These are phyloP conservation scores for Aquilaria sinensis DNA, from an alignment of 345 rosid species.

Conservation along the genomic window DNA sequence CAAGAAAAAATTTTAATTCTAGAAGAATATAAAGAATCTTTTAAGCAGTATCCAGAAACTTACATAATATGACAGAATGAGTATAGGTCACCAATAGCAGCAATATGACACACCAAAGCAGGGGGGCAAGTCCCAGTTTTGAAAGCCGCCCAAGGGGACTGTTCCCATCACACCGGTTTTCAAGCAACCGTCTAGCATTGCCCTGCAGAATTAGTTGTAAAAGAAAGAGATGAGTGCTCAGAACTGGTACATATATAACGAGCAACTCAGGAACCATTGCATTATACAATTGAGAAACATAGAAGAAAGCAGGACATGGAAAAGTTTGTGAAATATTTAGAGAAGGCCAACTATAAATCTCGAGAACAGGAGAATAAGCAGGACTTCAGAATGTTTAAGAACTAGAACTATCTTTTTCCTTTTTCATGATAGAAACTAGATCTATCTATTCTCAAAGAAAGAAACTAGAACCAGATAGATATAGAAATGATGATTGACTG, in stretches of 20 bases:
- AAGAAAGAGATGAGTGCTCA: background rate
- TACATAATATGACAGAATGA: slow-evolving; percentile 76
- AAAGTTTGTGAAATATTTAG: too few species aligned
- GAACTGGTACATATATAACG: background rate
- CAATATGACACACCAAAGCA: slow-evolving; percentile 63
- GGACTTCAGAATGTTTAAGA: too few species aligned
- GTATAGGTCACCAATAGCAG: slow-evolving; percentile 58
- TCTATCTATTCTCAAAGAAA: too few species aligned
- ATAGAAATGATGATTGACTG: too few species aligned
- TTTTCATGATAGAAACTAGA: too few species aligned
- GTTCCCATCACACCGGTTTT: slow-evolving; percentile 70
- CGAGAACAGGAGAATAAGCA: too few species aligned
- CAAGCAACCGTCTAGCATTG: slow-evolving; percentile 87
- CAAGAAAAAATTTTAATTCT: slow-evolving; percentile 5
- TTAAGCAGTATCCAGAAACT: slow-evolving; percentile 15
- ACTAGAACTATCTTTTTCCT: too few species aligned
- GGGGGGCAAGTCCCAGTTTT: slow-evolving; percentile 87
- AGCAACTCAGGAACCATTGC: background rate
- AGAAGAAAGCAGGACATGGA: too few species aligned
- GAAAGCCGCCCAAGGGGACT: slow-evolving; percentile 65
- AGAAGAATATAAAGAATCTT: slow-evolving; percentile 14
- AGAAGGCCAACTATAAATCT: too few species aligned
- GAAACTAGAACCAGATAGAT: too few species aligned
- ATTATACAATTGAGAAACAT: too few species aligned
- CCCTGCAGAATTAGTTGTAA: slow-evolving; percentile 47